These are phyloP conservation scores for Clarireedia hainanense DNA, from an alignment of 2,329 filamentous ascomycete genomes.

Conservation along the genomic window DNA sequence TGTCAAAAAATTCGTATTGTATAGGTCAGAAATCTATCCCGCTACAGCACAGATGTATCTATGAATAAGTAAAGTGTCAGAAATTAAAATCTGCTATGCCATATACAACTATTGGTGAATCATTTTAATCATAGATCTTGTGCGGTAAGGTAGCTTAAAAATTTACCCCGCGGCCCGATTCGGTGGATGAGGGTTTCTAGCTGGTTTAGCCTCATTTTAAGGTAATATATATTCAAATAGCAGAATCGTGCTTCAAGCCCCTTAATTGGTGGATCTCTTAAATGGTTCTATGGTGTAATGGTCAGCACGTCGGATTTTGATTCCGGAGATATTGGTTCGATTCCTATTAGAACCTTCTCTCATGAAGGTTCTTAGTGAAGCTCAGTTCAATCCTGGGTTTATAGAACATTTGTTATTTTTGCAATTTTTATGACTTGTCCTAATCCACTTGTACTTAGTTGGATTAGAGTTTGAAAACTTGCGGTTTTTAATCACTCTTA, in stretches of 20 bases:
- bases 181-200: background rate
- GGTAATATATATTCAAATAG: background rate
- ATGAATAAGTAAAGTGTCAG: too few relatives aligned
- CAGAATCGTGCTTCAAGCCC: background rate
- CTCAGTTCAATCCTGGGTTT: constrained; percentile 1
- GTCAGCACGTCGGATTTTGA: constrained; percentile 4
- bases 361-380: background rate
- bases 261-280: background rate
- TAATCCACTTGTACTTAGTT: too few relatives aligned
- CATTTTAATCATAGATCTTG: too few relatives aligned
- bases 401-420: background rate
- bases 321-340: constrained; percentile 9
- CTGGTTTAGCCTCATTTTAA: background rate
- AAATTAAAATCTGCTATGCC: too few relatives aligned
- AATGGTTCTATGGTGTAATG: constrained; percentile 9
- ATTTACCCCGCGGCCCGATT: background rate
- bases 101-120: too few relatives aligned
- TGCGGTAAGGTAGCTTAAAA: too few relatives aligned
- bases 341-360: constrained; percentile 10
- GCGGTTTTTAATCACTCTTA: too few relatives aligned
- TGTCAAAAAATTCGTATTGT: too few relatives aligned
- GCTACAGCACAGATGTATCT: too few relatives aligned
- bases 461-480: too few relatives aligned
- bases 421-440: background rate
- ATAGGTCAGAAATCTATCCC: too few relatives aligned